Evolutionary conservation across 129 eudicot genomes (phyloP).

Genomic region (Gnaphalium uliginosum): DNA sequence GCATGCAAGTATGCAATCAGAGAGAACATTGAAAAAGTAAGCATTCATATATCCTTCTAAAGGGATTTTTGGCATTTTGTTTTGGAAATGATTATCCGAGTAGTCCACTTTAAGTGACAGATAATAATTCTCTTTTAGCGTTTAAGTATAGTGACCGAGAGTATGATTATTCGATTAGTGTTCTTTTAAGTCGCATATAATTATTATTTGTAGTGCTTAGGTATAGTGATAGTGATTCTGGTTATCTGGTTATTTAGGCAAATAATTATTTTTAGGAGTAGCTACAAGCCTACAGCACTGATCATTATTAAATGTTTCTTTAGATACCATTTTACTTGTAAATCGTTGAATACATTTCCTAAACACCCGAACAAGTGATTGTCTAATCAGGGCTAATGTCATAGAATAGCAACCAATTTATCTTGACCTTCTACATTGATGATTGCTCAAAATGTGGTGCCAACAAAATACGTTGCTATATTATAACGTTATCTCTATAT

Average conservation of each 20-base stretch:
- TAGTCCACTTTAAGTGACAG: background rate
- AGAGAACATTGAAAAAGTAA: conserved; percentile 73
- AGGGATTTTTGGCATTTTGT: conserved; percentile 4
- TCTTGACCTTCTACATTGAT: background rate
- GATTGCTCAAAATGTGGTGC: too few species aligned
- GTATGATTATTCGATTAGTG: background rate
- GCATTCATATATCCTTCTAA: background rate
- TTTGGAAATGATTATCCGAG: background rate
- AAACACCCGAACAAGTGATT: background rate
- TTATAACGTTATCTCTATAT: too few species aligned
- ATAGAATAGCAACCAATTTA: conserved; percentile 25
- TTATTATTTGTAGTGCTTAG: too few species aligned
- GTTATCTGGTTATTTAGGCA: background rate
- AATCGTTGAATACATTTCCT: too few species aligned
- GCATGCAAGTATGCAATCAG: conserved; percentile 80
- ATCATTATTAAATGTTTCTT: too few species aligned
- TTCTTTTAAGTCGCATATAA: too few species aligned
- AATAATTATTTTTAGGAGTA: background rate
- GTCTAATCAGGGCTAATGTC: background rate
- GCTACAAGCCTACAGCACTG: background rate
- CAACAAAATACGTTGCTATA: background rate
- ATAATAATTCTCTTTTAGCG: background rate
- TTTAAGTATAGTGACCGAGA: background rate
- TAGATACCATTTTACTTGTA: too few species aligned
- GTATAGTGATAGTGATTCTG: too few species aligned